Conservation (phyloP, 176 grass and related monocot genomes). For the Aegilops tauschii region DNA sequence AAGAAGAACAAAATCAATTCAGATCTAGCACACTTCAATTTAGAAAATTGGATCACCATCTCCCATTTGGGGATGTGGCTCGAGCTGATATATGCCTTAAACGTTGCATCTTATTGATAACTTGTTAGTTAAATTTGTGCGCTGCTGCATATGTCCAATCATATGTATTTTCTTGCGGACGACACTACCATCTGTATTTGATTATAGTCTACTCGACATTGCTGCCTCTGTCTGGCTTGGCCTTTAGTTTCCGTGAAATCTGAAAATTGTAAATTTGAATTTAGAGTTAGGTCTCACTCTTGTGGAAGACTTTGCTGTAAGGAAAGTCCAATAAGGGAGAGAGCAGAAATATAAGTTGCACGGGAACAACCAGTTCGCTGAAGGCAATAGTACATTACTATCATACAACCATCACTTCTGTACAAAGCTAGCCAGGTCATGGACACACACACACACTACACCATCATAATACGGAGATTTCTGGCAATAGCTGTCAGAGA, state of each 20-base stretch:
- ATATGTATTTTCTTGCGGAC: not conserved
- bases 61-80: not conserved
- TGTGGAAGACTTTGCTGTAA: slow-evolving; percentile 18
- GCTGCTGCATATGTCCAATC: not conserved
- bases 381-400: slow-evolving; percentile 32
- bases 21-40: not conserved
- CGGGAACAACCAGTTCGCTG: slow-evolving; percentile 2
- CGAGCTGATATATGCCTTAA: not conserved
- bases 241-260: not conserved
- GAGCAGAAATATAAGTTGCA: not conserved
- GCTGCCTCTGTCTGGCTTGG: not conserved
- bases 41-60: slow-evolving; percentile 1
- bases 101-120: not conserved
- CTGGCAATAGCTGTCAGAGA: slow-evolving; percentile 24
- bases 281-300: slow-evolving; percentile 29
- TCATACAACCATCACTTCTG: slow-evolving; percentile 19
- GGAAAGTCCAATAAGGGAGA: not conserved
- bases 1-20: not conserved
- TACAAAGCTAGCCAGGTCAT: slow-evolving; percentile 36
- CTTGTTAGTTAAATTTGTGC: slow-evolving; percentile 29
- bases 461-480: slow-evolving; percentile 19
- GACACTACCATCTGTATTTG: not conserved
- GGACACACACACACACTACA: not conserved
- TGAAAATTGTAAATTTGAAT: not conserved
- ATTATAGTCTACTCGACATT: not conserved